Evolutionary conservation across 805 yeast species (phyloP).

Genomic region (Spencermartinsiella europaea): DNA sequence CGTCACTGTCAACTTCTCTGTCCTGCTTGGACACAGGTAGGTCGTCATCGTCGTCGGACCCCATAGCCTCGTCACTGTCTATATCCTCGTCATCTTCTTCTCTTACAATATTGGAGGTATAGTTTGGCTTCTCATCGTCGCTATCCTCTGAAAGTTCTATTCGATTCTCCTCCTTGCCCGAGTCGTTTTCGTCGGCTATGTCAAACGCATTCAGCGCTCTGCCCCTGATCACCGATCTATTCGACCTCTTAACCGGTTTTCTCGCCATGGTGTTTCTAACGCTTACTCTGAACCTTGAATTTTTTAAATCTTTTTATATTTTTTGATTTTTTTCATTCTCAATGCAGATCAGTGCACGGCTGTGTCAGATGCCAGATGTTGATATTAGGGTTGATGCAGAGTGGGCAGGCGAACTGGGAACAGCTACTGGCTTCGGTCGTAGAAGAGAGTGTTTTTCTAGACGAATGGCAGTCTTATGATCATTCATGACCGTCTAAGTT

Average conservation of each 20-base stretch:
- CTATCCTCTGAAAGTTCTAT: conserved; percentile 32
- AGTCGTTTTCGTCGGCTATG: conserved; percentile 41
- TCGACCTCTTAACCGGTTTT: conserved; percentile 4
- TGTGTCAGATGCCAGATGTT: too few species aligned
- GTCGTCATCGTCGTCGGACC: conserved; percentile 62
- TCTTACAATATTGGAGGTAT: conserved; percentile 28
- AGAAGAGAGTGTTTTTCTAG: too few species aligned
- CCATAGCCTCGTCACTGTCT: conserved; percentile 85
- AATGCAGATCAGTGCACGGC: too few species aligned
- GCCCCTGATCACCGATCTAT: conserved; percentile 17
- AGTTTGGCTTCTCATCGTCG: conserved; percentile 23
- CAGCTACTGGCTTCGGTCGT: too few species aligned
- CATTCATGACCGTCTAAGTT: too few species aligned
- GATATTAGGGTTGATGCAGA: too few species aligned
- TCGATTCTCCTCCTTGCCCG: conserved; percentile 28
- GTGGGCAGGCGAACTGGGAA: too few species aligned
- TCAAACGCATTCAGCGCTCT: conserved; percentile 50
- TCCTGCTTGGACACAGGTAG: conserved; percentile 5
- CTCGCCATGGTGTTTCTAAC: conserved; percentile 11
- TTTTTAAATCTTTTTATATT: too few species aligned
- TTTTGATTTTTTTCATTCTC: not conserved
- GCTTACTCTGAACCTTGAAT: not conserved
- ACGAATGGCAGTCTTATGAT: too few species aligned
- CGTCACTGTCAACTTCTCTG: conserved; percentile 43
- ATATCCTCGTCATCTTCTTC: conserved; percentile 42